Base-by-base conservation (phyloP, 495 filamentous ascomycete species). In the Podospora tetraspora region DNA sequence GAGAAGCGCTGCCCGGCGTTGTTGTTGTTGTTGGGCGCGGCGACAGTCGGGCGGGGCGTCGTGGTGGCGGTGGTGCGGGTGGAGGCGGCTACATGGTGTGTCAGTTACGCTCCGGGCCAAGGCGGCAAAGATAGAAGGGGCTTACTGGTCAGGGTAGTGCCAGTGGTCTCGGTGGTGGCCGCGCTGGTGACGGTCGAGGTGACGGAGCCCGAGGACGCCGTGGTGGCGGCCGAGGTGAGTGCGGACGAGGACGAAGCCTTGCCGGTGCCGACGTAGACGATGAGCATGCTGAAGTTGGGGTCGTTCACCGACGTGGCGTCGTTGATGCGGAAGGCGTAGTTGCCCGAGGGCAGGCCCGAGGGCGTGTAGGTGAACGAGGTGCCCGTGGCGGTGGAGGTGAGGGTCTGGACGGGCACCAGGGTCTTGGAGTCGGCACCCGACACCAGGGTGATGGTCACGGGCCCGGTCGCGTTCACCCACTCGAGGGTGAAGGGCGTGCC, bases 251-350 rank as follows among this genome's bases (percentile, higher is more conserved):
- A 73, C 64, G 58, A 75, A 63, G 70, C 58, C 56, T 74, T 61
- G 65, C 63, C 75, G 23, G 73, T 73, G 69, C 79, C 79, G 6
- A 29, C 19, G 60, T 80, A 72, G 16, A 65, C 4, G 70, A 82
- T 83, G 68, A 75, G 74, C 30, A 67, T 1, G 72, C 78, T 81
- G 77, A 76, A 84, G 80, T 84, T 84, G 64, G 70, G 67, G 22
- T 76, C 72, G 27, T 30, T 64, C 32, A 60, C 11, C 0, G 59
- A 29, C 0, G 56, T 74, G 43, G 73, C 71, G 59, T 75, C 77
- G 30, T 29, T 60, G 72, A 84, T 81, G 74, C 77, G 69, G 68
- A 84, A 71, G 71, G 80, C 81, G 65, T 84, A 84, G 29, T 72
- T 77, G 69, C 74, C 82, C 19, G 78, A 74, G 66, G 80, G 69